Conservation (phyloP, 179 eudicot species). For the Sideroxylon spinosum region DNA sequence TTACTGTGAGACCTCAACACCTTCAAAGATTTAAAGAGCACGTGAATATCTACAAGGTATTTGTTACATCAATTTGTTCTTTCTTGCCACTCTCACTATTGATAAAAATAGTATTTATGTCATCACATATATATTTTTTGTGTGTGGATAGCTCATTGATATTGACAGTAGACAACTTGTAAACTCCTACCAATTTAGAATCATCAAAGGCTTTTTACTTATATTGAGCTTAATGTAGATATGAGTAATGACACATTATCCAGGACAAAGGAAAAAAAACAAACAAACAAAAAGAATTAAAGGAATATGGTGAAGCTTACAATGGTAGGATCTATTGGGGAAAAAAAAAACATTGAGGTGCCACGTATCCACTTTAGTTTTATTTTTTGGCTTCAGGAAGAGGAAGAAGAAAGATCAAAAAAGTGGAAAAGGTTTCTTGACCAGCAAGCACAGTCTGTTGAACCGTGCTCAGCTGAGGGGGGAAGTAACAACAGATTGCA, state of each 20-base stretch:
- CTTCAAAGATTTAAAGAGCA: slow-evolving; percentile 67
- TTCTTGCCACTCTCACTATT: neutral
- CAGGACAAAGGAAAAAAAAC: neutral
- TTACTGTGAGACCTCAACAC: slow-evolving; percentile 86
- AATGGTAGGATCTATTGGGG: too few species aligned
- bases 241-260: neutral
- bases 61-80: neutral
- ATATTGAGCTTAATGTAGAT: neutral
- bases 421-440: slow-evolving; percentile 74
- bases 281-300: neutral
- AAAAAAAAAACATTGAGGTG: neutral
- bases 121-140: neutral
- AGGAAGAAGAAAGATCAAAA: slow-evolving; percentile 67
- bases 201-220: neutral
- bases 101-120: neutral
- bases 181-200: neutral
- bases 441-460: slow-evolving; percentile 38
- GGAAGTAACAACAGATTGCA: slow-evolving; percentile 23
- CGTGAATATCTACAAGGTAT: slow-evolving; percentile 65
- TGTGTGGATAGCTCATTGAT: neutral
- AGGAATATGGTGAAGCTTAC: neutral
- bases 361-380: neutral
- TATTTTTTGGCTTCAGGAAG: slow-evolving; percentile 45
- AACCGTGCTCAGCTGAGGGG: slow-evolving; percentile 24
- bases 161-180: neutral